Evolutionary conservation across 768 basidiomycete genomes (phyloP), one percentile per base, ranked within the genome.

Genomic region (Collybia sordida): DNA sequence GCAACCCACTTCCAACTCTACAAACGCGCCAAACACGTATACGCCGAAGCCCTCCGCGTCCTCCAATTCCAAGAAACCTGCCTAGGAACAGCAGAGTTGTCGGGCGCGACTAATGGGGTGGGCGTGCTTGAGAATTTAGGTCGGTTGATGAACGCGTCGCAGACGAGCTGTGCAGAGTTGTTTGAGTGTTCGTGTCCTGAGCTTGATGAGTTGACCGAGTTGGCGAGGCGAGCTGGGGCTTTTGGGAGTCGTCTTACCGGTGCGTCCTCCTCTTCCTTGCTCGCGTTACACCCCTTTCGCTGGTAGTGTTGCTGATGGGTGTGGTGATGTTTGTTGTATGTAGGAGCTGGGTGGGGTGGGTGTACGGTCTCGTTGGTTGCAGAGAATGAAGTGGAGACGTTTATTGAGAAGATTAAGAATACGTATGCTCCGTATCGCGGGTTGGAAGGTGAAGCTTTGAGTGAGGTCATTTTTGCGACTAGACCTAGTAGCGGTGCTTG

Each of bases 281-380:
- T 39, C 17, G 42, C 6, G 27, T 27, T 17, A 12, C 14, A 24
- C n/a, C n/a, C n/a, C n/a, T n/a, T n/a, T n/a, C n/a, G n/a, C n/a
- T n/a, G n/a, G n/a, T n/a, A n/a, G n/a, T 18, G 42, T 14, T 47
- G 8, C 34, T 12, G 18, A 42, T 42, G 17, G 51, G 36, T 14
- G 12, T 17, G 2, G 40, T 53, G 24, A 37, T 45, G 31, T 21
- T 40, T n/a, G n/a, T n/a, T n/a, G n/a, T n/a, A 23, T 41, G 3
- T 52, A 89, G 88, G 90, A 23, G 92, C 92, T 0, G 92, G 91
- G 3, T 96, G 92, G 92, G 93, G 93, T 31, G 93, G 93, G 4
- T 93, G 91, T 60, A 88, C 88, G 0, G 86, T 94, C 18, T 91
- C 89, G 6, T 77, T 94, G 17, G 85, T 94, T 14, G 76, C 81